Evolutionary conservation across 2,329 filamentous ascomycete species (phyloP), one percentile per base, ranked within the genome.

Genomic region (Celoporthe dispersa): DNA sequence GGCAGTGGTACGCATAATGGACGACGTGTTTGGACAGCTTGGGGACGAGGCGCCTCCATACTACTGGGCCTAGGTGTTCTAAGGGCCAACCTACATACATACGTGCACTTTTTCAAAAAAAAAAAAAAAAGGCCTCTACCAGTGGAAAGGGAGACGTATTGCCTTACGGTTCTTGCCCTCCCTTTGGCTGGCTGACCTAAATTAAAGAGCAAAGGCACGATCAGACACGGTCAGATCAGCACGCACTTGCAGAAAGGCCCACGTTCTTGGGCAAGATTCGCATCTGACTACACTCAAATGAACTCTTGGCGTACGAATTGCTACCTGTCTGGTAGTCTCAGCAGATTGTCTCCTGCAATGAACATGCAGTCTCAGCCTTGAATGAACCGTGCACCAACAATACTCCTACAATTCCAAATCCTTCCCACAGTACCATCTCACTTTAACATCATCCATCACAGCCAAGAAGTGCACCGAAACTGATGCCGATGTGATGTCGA

Each of bases 1-100:
- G 1, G 80, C 80, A 57, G 69, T 82, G 0, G 75, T 75, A 7
- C 69, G 75, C 11, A 66, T 53, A 14, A 16, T 66, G 53, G 14
- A 55, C 22, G 33, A 44, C 9, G 41, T 69, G 14, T 66, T 51
- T 33, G 68, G n/a, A n/a, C 68, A 69, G 25, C 55, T 69, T 22
- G 33, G 57, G 31, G 57, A 37, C 31, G 57, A 60, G 31, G 31
- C 19, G 31, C 31, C 57, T 37, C 57, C 19, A 8, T 37, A 60
- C 8, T 37, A 60, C 25, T 35, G 57, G 57, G 8, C 37, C 33
- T 37, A 60, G 11, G 16, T 22, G 2, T 28, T 33, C 16, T 31
- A n/a, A n/a, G n/a, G n/a, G n/a, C n/a, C n/a, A n/a, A n/a, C n/a
- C n/a, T n/a, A n/a, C n/a, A n/a, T n/a, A n/a, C n/a, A n/a, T n/a